Percentiles rank a stretch among this genome's conserved stretches.
Evolutionary conservation across 441 rosid species (phyloP).

Genomic region (Omphalea diandra): DNA sequence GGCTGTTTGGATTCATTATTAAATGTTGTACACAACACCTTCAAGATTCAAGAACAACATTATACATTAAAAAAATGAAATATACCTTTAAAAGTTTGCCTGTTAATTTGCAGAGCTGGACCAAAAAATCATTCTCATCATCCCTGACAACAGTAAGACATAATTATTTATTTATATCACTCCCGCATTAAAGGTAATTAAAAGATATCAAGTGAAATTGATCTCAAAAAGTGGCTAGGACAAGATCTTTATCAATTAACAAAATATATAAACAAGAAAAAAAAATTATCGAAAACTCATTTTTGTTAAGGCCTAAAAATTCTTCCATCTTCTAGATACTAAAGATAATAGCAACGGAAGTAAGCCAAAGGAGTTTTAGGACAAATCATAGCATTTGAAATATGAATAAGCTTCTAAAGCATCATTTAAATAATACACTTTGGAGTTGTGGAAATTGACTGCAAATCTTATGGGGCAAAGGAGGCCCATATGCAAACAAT

Average conservation of each 20-base stretch:
- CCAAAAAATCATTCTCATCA: constrained; percentile 77
- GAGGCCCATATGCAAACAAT: neutral
- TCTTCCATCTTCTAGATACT: neutral
- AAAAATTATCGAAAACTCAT: neutral
- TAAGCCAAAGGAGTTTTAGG: neutral
- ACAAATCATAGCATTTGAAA: neutral
- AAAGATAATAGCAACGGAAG: neutral
- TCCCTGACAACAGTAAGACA: constrained; percentile 44
- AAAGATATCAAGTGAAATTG: neutral
- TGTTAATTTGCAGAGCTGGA: constrained; percentile 73
- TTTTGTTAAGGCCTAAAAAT: neutral
- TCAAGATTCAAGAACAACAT: neutral
- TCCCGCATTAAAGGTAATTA: neutral
- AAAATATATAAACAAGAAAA: neutral
- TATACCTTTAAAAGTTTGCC: constrained; percentile 86
- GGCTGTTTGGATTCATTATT: neutral
- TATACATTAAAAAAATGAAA: neutral
- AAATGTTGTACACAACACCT: neutral
- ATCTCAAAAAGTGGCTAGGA: no score
- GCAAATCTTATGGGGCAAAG: neutral
- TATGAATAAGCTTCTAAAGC: neutral
- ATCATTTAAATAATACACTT: neutral
- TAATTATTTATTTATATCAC: neutral
- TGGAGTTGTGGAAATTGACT: neutral
- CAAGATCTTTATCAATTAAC: neutral